Evolutionary conservation across 202 grass and related monocot genomes (phyloP), one percentile per base, ranked within the genome.

Genomic region (Brachypodium distachyon): DNA sequence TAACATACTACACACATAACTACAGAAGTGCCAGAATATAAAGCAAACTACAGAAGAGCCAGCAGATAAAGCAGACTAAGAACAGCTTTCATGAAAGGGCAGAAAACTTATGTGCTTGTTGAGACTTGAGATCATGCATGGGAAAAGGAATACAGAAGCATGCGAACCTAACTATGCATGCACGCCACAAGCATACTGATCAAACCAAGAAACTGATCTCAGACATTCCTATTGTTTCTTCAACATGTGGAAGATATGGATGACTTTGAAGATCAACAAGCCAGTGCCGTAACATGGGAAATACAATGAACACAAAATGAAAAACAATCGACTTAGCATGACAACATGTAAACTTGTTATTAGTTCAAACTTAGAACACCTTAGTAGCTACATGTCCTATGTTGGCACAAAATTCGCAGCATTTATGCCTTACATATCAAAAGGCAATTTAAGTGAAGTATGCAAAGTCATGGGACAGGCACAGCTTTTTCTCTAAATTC

Each of bases 81-180:
- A 43, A 61, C 5, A 28, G 21, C 26, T 46, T 8, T 60, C 23
- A 54, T 17, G 33, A 9, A 75, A 80, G 4, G n/a, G 7, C 10
- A 69, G 22, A 62, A 54, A 80, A 53, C 19, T 13, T 63, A 37
- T 23, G 40, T 18, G 12, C 29, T 32, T 50, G 13, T 32, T 58
- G 48, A 72, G 52, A 47, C 6, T 72, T 12, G 16, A 64, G 21
- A 21, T 11, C 17, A 64, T 56, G 17, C 33, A 79, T 56, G 64
- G 64, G 58, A 65, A 28, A 60, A 57, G 55, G 29, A 61, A 61
- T 16, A 46, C 55, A 85, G 8, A 85, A 34, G 44, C 61, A 69
- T 12, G 14, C 22, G 32, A 1, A 61, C 34, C 44, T 70, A 74
- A 81, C 32, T 54, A 44, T 46, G 14, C 26, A 19, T 14, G 4